A percentile compares a stretch with the other conserved stretches of the same genome.
These are phyloP conservation scores for Ochromonas danica DNA, from an alignment of 108 stramenopile genomes.

Conservation along the genomic window DNA sequence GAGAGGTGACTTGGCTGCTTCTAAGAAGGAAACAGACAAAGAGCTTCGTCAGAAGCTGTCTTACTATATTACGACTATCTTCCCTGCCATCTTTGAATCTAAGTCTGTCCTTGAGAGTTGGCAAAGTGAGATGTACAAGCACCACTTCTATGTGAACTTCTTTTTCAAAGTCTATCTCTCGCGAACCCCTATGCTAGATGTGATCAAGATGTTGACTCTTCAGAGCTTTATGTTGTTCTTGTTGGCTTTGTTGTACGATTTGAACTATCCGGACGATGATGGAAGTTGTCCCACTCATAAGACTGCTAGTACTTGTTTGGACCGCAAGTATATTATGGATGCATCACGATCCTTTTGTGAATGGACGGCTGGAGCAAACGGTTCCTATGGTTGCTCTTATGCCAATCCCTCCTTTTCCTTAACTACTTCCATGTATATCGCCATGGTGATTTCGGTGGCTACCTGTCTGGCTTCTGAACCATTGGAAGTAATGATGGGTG, in stretches of 20 bases:
- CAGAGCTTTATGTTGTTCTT: not conserved
- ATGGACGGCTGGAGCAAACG: not conserved
- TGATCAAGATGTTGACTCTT: not conserved
- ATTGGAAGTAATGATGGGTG: not conserved
- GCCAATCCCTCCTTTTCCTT: not conserved
- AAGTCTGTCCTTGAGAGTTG: not conserved
- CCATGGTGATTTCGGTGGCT: not conserved
- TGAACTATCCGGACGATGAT: slow-evolving; percentile 10
- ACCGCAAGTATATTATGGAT: not conserved
- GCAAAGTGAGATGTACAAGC: slow-evolving; percentile 12
- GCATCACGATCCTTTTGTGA: not conserved
- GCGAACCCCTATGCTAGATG: not conserved
- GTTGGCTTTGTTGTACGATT: slow-evolving; percentile 4
- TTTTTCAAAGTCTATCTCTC: not conserved
- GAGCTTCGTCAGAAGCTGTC: slow-evolving; percentile 6
- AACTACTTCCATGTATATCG: not conserved
- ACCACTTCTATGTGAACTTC: not conserved
- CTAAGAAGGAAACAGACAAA: not conserved
- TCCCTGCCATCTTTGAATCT: not conserved
- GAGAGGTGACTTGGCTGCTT: no score
- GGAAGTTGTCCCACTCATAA: not conserved
- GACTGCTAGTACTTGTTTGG: not conserved
- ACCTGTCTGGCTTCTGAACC: not conserved
- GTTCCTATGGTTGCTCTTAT: not conserved
- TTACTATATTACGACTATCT: not conserved